Percentiles rank a stretch among this genome's conserved stretches.
phyloP scores from a whole-genome alignment of 495 filamentous ascomycete genomes.

The Hypoxylon cercidicola region DNA sequence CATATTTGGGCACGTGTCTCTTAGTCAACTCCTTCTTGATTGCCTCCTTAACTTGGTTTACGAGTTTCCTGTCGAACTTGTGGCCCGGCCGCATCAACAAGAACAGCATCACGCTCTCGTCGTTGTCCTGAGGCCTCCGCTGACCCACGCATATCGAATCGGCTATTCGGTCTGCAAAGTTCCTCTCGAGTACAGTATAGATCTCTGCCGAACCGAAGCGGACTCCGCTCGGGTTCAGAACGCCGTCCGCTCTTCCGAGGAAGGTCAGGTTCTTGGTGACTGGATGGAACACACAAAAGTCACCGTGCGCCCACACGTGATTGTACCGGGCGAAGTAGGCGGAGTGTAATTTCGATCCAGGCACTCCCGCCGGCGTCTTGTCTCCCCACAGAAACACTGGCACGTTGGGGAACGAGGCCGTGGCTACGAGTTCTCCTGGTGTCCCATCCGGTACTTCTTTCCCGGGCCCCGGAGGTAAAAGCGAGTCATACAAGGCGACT shows the following conservation, averaged over 20 bases:
- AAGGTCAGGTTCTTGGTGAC: slow-evolving; percentile 71
- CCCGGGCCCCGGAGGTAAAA: slow-evolving; percentile 64
- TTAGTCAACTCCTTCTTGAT: slow-evolving; percentile 72
- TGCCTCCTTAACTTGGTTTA: slow-evolving; percentile 66
- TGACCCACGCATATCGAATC: slow-evolving; percentile 83
- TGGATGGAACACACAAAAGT: slow-evolving; percentile 78
- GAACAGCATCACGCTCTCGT: slow-evolving; percentile 82
- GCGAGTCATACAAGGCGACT: slow-evolving; percentile 75
- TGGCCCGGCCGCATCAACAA: slow-evolving; percentile 73
- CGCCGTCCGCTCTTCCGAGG: slow-evolving; percentile 86
- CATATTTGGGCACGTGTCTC: slow-evolving; percentile 79
- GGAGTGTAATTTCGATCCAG: slow-evolving; percentile 68
- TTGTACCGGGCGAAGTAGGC: slow-evolving; percentile 79
- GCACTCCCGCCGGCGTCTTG: slow-evolving; percentile 49
- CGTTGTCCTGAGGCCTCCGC: slow-evolving; percentile 70
- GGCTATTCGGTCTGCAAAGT: slow-evolving; percentile 67
- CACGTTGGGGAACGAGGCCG: slow-evolving; percentile 75
- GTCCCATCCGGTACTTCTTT: slow-evolving; percentile 65
- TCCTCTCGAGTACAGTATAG: slow-evolving; percentile 75
- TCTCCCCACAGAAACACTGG: slow-evolving; percentile 79
- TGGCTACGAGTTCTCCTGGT: slow-evolving; percentile 78
- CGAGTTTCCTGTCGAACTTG: slow-evolving; percentile 65
- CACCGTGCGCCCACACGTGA: slow-evolving; percentile 83
- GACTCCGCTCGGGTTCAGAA: slow-evolving; percentile 88
- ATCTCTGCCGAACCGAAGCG: slow-evolving; percentile 88